Evolutionary conservation across 331 rosid genomes (phyloP).

Genomic region (Quercus phellos): DNA sequence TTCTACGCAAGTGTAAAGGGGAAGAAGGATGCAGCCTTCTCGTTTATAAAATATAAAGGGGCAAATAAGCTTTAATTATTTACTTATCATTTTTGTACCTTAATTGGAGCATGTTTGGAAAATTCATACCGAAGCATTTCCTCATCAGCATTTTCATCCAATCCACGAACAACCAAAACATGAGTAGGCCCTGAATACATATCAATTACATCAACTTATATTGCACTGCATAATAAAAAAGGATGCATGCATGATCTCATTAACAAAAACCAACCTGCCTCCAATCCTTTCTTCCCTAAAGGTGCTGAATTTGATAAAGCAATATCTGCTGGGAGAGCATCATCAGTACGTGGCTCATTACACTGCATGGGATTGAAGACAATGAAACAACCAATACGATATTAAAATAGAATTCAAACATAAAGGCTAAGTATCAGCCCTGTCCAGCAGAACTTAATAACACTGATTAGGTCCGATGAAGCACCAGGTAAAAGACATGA

Average conservation of each 20-base stretch:
- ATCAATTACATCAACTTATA: neutral
- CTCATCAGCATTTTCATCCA: conserved; percentile 98
- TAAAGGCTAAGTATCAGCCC: neutral
- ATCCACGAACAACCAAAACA: conserved; percentile 98
- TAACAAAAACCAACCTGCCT: conserved; percentile 61
- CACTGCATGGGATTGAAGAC: conserved; percentile 44
- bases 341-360: conserved; percentile 89
- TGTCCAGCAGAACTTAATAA: neutral
- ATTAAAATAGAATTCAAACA: neutral
- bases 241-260: neutral
- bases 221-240: conserved; percentile 1
- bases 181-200: conserved; percentile 85
- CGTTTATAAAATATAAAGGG: neutral
- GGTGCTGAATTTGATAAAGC: conserved; percentile 56
- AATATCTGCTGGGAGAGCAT: conserved; percentile 93
- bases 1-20: conserved; percentile 5
- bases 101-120: conserved; percentile 94
- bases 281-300: conserved; percentile 74
- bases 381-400: neutral
- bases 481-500: neutral
- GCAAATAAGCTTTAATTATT: neutral
- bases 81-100: conserved; percentile 38
- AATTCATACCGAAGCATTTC: conserved; percentile 98
- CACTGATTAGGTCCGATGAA: neutral
- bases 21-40: neutral